Percentiles rank a stretch among this genome's conserved stretches.
These are phyloP conservation scores for Paramecium sexaurelia DNA, from an alignment of 73 alveolate species.

Conservation along the genomic window DNA sequence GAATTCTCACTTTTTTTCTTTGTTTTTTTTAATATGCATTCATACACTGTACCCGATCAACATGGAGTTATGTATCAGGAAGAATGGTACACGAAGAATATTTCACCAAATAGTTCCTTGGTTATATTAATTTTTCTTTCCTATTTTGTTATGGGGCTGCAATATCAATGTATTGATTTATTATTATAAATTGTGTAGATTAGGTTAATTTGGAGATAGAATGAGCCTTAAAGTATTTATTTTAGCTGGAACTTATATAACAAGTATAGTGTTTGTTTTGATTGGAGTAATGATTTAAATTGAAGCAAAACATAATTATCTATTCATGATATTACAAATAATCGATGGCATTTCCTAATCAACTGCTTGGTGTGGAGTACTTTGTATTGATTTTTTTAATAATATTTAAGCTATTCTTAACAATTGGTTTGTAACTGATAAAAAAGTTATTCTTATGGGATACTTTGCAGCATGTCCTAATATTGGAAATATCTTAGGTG, in stretches of 20 bases:
- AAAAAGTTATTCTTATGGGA: slow-evolving; percentile 29
- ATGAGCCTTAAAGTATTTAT: slow-evolving; percentile 27
- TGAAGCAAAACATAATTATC: not conserved
- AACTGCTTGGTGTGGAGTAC: slow-evolving; percentile 52
- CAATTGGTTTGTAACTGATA: slow-evolving; percentile 2
- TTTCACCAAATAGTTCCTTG: not conserved
- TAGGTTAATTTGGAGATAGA: slow-evolving; percentile 36
- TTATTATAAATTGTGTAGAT: not conserved
- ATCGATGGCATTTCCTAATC: slow-evolving; percentile 5
- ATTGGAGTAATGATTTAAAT: not conserved
- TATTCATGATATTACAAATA: not conserved
- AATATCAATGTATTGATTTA: not conserved
- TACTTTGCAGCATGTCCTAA: slow-evolving; percentile 46
- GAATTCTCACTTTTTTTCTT: not conserved
- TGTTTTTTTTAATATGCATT: slow-evolving; percentile 39
- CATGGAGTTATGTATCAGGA: slow-evolving; percentile 55
- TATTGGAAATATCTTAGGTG: slow-evolving; percentile 34
- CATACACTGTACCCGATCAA: slow-evolving; percentile 32
- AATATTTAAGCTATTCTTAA: not conserved
- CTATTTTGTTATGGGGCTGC: slow-evolving; percentile 22
- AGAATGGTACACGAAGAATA: not conserved
- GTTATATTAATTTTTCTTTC: slow-evolving; percentile 16
- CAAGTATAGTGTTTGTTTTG: not conserved
- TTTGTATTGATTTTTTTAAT: not conserved
- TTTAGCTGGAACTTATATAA: slow-evolving; percentile 2